Base-by-base conservation (phyloP, 2,329 filamentous ascomycete species). In the Colletotrichum sp. region DNA sequence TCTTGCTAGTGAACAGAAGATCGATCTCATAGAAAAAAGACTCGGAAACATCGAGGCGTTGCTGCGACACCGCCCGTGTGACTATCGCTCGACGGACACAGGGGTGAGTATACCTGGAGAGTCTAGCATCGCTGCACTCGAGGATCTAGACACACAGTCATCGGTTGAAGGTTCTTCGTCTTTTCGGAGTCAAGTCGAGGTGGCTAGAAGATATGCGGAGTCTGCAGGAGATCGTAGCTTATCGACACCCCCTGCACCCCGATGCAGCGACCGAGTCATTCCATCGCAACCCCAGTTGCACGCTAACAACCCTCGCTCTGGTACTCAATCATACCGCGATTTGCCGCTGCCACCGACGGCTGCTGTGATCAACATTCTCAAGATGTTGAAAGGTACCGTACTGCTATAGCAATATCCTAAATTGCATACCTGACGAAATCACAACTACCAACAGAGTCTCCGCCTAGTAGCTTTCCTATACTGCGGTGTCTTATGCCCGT, bases 401-500 rank as follows among this genome's bases (percentile, higher is more conserved):
- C 12, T 18, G 12, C 28, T 34, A 1, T 61, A 1, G 1, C 5
- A 48, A 13, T 48, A 48, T 48, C n/a, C 18, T 22, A 6, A 0
- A 10, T 15, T 56, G 22, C 22, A 22, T 27, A 5, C 10, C 28
- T 27, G 18, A 32, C 28, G 28, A 27, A 15, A 60, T 8, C 10
- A 16, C 5, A 16, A 25, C 55, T 61, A 30, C 6, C 52, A 5
- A 34, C 28, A 71, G 68, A 66, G 10, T 36, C 16, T 12, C 36
- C 58, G 9, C 60, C 68, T 1, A 39, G 30, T 12, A 71, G 60
- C 32, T 71, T 71, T 8, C 32, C 22, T 18, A 48, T 71, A 3
- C 22, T 72, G 13, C 64, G 70, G 6, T 72, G 34, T 30, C 61
- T 72, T 8, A 48, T 67, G 34, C 34, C 64, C 6, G 80, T 89